Conservation (phyloP, 2,329 filamentous ascomycete genomes). For the Aspergillus sergii region DNA sequence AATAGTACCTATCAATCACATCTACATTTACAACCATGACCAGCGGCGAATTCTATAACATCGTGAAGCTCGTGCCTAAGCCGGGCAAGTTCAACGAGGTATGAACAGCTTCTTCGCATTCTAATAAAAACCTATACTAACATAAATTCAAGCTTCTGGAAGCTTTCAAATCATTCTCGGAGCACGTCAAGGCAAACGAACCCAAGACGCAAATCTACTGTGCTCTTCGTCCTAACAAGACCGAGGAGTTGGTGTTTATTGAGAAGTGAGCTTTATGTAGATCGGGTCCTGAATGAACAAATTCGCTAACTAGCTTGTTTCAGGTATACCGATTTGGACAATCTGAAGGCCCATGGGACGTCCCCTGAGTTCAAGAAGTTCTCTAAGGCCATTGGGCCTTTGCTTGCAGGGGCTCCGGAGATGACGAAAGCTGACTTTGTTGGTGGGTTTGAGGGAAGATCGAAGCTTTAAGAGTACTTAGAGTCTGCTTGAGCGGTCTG, state of each 20-base stretch:
- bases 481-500: background rate
- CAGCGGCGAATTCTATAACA: constrained; percentile 20
- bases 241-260: constrained; percentile 22
- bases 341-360: constrained; percentile 19
- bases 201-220: constrained; percentile 25
- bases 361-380: constrained; percentile 21
- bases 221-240: constrained; percentile 18
- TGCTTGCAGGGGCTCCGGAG: constrained; percentile 18
- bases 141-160: constrained; percentile 11
- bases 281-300: background rate
- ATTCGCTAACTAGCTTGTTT: background rate
- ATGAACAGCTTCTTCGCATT: background rate
- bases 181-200: constrained; percentile 20
- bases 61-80: constrained; percentile 25
- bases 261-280: constrained; percentile 20
- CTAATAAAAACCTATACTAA: background rate
- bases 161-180: constrained; percentile 20
- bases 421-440: constrained; percentile 19
- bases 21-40: constrained; percentile 6
- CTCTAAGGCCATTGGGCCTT: constrained; percentile 14
- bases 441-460: constrained; percentile 20
- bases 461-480: constrained; percentile 19
- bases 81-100: constrained; percentile 23
- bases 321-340: constrained; percentile 22
- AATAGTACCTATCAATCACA: background rate